A percentile compares a stretch with the other conserved stretches of the same genome.
phyloP scores from a whole-genome alignment of 2,329 filamentous ascomycete genomes.

The Raffaelea arxii region DNA sequence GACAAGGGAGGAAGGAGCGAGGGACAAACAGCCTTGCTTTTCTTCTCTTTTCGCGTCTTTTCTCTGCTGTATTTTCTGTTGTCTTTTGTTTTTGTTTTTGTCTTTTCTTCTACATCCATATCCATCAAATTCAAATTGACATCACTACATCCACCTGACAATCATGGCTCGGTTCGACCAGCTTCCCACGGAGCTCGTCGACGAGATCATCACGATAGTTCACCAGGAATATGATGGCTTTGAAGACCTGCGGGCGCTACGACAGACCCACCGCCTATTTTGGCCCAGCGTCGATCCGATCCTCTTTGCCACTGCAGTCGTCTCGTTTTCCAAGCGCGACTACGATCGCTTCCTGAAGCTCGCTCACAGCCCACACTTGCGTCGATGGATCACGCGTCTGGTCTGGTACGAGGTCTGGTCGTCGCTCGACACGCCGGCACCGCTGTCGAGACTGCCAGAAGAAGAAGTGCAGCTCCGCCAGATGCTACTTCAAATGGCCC shows the following conservation, averaged over 20 bases:
- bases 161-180: neutral
- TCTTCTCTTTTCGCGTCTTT: neutral
- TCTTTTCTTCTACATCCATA: no score
- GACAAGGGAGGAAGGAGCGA: neutral
- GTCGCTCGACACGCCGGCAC: no score
- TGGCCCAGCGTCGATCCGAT: neutral
- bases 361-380: neutral
- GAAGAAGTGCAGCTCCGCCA: neutral
- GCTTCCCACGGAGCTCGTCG: neutral
- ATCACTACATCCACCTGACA: no score
- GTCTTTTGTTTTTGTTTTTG: neutral
- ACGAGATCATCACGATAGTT: neutral
- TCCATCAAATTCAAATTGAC: no score
- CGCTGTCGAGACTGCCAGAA: no score
- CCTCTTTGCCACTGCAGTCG: neutral
- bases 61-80: neutral
- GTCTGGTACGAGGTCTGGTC: conserved; percentile 8
- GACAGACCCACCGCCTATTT: no score
- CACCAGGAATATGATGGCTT: neutral
- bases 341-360: neutral
- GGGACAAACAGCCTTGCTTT: neutral
- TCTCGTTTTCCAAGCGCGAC: conserved; percentile 3
- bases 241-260: neutral
- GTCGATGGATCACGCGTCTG: neutral
- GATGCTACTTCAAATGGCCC: neutral